Evolutionary conservation across 2,329 filamentous ascomycete species (phyloP).

Genomic region (Stachybotrys echinatus): DNA sequence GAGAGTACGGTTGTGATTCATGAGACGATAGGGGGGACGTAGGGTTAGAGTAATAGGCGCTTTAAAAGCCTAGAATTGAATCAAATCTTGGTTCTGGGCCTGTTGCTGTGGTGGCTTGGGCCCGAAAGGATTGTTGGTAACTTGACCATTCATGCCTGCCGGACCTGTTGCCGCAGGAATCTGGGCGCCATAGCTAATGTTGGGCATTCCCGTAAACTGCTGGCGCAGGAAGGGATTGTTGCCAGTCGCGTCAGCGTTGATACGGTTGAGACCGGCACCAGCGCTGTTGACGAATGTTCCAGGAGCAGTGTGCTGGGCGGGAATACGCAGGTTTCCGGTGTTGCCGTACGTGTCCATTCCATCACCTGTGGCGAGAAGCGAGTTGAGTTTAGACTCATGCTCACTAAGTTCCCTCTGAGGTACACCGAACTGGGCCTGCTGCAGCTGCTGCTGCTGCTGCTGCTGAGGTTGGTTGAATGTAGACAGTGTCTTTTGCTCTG

Average conservation of each 20-base stretch:
- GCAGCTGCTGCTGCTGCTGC: slow-evolving; percentile 30
- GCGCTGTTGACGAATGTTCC: slow-evolving; percentile 96
- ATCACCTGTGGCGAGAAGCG: slow-evolving; percentile 79
- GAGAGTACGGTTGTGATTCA: slow-evolving; percentile 10
- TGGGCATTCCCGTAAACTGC: slow-evolving; percentile 76
- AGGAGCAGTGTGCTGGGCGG: slow-evolving; percentile 91
- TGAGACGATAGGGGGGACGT: too few relatives aligned
- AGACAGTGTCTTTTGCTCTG: slow-evolving; percentile 76
- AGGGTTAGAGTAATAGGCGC: too few relatives aligned
- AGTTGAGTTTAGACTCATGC: slow-evolving; percentile 74
- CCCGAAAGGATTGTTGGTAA: slow-evolving; percentile 55
- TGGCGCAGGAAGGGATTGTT: slow-evolving; percentile 86
- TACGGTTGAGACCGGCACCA: slow-evolving; percentile 67
- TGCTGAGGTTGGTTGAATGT: slow-evolving; percentile 45
- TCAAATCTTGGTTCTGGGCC: slow-evolving; percentile 52
- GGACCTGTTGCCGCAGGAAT: slow-evolving; percentile 53
- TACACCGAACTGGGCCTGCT: slow-evolving; percentile 19
- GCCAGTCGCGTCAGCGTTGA: slow-evolving; percentile 67
- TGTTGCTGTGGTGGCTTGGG: slow-evolving; percentile 41
- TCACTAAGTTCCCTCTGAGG: slow-evolving; percentile 54
- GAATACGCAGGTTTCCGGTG: slow-evolving; percentile 91
- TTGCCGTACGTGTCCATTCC: slow-evolving; percentile 98
- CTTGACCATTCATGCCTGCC: slow-evolving; percentile 48
- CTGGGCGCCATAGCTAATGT: slow-evolving; percentile 45
- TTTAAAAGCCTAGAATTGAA: slow-evolving; percentile 48